Base-by-base conservation (phyloP, 1,284 basidiomycete genomes). In the Cutaneotrichosporon spelunceum region DNA sequence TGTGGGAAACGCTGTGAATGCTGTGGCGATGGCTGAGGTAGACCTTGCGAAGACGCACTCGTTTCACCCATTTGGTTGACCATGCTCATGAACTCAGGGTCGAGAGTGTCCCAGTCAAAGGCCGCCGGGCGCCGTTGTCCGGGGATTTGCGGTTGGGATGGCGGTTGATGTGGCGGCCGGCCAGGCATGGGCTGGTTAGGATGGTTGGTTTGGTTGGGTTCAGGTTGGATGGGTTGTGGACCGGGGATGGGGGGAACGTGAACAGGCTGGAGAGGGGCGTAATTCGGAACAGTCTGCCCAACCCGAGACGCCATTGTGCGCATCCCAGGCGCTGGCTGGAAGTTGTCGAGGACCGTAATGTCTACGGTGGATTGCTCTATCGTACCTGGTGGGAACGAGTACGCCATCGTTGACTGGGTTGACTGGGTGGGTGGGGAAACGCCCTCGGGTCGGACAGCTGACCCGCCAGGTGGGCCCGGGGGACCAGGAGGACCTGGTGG, bases 91-190 rank as follows among this genome's bases (percentile, higher is more conserved):
- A 71, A 69, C 21, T 53, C 58, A 2, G 73, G 72, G 66, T 76
- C 73, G 29, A 76, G 64, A n/a, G 62, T 64, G 13, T 66, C 63
- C 54, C 72, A 76, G 56, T 74, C 74, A 54, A 72, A 73, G n/a
- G 19, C 34, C 11, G 42, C 3, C 3, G 39, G 23, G 7, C 11
- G 45, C 6, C 9, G 45, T 19, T 47, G 45, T 26, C 21, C 9
- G 9, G 23, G 23, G 23, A 24, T 24, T 23, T 47, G 45, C 14
- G 16, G 16, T n/a, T 44, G 42, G 16, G 16, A 19, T 47, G 24
- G 26, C 13, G 27, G 27, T 29, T 11, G 48, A 4, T 39, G 53
- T 27, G 36, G 34, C 36, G 33, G 34, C 24, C 21, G 16, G 24
- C 27, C 7, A 27, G 30, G 52, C n/a, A 10, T 19, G 10, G 52